phyloP scores from a whole-genome alignment of 2,329 filamentous ascomycete species.

The Exophiala aquamarina region DNA sequence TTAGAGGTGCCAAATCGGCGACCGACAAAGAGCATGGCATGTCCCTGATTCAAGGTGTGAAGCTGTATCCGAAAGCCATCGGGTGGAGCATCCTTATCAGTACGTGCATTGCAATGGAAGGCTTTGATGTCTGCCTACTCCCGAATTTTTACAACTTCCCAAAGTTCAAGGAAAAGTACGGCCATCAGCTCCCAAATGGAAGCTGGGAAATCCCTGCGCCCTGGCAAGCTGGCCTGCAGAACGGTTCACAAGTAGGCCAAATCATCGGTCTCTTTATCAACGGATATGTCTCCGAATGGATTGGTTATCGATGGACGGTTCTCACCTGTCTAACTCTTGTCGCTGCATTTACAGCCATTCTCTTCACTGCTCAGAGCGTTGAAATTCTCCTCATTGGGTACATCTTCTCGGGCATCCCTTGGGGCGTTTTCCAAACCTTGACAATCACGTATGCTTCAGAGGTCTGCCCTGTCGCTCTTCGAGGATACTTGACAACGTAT shows the following conservation, averaged over 20 bases:
- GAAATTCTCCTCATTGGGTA: slow-evolving; percentile 33
- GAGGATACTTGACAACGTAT: slow-evolving; percentile 46
- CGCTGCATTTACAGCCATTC: slow-evolving; percentile 34
- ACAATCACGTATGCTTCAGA: slow-evolving; percentile 50
- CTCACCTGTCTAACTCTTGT: slow-evolving; percentile 56
- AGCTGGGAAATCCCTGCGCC: slow-evolving; percentile 51
- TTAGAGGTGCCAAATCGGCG: slow-evolving; percentile 38
- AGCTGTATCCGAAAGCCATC: slow-evolving; percentile 82
- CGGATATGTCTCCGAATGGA: slow-evolving; percentile 63
- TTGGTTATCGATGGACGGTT: slow-evolving; percentile 65
- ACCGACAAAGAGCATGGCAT: slow-evolving; percentile 19
- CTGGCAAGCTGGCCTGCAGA: slow-evolving; percentile 59
- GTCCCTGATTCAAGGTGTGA: slow-evolving; percentile 64
- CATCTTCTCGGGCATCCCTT: slow-evolving; percentile 39
- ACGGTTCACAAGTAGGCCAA: slow-evolving; percentile 56
- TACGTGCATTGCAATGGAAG: slow-evolving; percentile 88
- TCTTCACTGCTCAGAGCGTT: slow-evolving; percentile 39
- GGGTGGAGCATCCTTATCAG: slow-evolving; percentile 81
- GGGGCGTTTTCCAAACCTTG: slow-evolving; percentile 47
- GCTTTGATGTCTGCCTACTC: slow-evolving; percentile 78
- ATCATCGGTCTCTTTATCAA: slow-evolving; percentile 67
- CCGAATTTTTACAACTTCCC: slow-evolving; percentile 70
- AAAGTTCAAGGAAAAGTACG: slow-evolving; percentile 45
- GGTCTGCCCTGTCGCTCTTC: slow-evolving; percentile 45
- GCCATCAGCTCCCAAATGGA: slow-evolving; percentile 34